Evolutionary conservation across 2,329 filamentous ascomycete species (phyloP).

Genomic region (Clonostachys solani): DNA sequence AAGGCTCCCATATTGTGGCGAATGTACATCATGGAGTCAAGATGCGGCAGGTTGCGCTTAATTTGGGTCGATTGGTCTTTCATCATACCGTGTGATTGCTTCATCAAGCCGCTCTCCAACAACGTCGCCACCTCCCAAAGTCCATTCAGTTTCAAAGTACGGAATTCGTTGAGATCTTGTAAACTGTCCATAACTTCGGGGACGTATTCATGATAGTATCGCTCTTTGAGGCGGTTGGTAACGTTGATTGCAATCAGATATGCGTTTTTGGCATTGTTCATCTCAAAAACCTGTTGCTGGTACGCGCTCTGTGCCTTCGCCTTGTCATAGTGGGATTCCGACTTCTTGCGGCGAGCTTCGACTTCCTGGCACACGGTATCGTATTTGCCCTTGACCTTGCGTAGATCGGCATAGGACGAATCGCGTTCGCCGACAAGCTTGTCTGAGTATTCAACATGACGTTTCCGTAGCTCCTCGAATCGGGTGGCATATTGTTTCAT

Average conservation of each 20-base stretch:
- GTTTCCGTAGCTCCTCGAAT: conserved; percentile 90
- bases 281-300: conserved; percentile 87
- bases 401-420: conserved; percentile 74
- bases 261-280: conserved; percentile 98
- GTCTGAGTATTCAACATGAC: conserved; percentile 80
- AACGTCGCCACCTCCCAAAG: conserved; percentile 79
- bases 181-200: conserved; percentile 90
- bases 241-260: conserved; percentile 96
- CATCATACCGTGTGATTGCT: conserved; percentile 68
- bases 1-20: conserved; percentile 82
- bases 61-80: conserved; percentile 76
- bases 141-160: conserved; percentile 76
- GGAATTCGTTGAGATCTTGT: conserved; percentile 89
- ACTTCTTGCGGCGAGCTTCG: conserved; percentile 90
- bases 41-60: conserved; percentile 76
- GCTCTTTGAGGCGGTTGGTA: conserved; percentile 95
- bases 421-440: conserved; percentile 91
- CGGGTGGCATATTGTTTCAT: conserved; percentile 68
- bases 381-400: conserved; percentile 90
- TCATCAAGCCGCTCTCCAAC: conserved; percentile 76
- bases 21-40: conserved; percentile 98
- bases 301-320: conserved; percentile 86
- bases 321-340: conserved; percentile 91
- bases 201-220: conserved; percentile 95
- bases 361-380: conserved; percentile 92